These are phyloP conservation scores for Eucalyptus guilfoylei DNA, from an alignment of 345 rosid genomes.

Conservation along the genomic window DNA sequence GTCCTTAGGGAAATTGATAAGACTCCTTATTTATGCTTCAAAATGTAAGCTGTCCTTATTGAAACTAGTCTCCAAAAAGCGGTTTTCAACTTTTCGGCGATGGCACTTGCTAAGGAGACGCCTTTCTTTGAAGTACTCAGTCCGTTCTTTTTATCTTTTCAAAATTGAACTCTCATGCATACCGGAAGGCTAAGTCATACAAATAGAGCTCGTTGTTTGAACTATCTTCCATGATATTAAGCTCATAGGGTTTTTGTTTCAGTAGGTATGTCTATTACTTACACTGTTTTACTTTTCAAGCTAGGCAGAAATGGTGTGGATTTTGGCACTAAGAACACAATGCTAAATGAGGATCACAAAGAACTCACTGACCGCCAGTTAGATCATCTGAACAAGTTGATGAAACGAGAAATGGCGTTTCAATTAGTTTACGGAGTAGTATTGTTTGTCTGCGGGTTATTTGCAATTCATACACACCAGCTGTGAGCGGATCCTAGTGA, in stretches of 20 bases:
- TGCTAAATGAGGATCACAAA: background rate
- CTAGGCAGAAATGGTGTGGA: conserved; percentile 2
- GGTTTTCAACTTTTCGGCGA: background rate
- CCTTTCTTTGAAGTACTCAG: background rate
- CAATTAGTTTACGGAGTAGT: background rate
- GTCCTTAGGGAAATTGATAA: too few relatives aligned
- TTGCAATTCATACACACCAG: conserved; percentile 70
- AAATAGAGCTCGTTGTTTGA: background rate
- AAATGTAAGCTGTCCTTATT: background rate
- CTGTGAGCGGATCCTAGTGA: conserved; percentile 74
- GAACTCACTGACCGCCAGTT: background rate
- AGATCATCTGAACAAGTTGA: background rate
- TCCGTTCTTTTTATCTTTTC: background rate
- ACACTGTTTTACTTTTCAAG: conserved; percentile 1
- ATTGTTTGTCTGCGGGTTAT: conserved; percentile 36
- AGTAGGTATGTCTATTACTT: background rate
- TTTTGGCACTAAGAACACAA: conserved; percentile 52
- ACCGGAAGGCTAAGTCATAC: background rate
- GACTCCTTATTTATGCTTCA: background rate
- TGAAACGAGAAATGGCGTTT: background rate
- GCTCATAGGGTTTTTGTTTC: background rate
- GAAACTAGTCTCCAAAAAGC: background rate
- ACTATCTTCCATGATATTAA: background rate
- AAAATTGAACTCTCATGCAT: background rate
- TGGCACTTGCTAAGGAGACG: background rate